These are phyloP conservation scores for Saccharomycopsis sp. DNA, from an alignment of 805 yeast genomes.

Conservation along the genomic window DNA sequence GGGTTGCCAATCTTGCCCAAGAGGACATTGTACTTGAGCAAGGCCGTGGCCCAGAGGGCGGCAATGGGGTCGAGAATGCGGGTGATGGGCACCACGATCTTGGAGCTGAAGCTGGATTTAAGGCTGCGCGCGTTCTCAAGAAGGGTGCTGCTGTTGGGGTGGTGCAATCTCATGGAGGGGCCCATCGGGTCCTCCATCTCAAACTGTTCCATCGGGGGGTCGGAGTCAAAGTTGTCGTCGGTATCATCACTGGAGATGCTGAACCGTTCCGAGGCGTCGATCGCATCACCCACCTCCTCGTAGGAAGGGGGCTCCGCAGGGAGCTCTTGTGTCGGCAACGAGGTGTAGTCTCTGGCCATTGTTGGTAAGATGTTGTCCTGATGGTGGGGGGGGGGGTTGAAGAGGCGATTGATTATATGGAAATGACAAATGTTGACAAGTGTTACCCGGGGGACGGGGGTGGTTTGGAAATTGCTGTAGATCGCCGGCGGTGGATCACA, in stretches of 20 bases:
- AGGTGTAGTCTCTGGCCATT: neutral
- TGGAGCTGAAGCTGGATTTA: constrained; percentile 24
- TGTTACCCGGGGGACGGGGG: no score
- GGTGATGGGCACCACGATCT: constrained; percentile 32
- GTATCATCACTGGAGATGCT: neutral
- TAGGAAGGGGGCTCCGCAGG: neutral
- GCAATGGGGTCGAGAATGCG: constrained; percentile 41
- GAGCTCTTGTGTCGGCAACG: no score
- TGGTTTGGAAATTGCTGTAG: no score
- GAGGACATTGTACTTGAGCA: constrained; percentile 43
- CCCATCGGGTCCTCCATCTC: constrained; percentile 35
- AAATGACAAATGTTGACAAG: no score
- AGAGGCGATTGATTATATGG: no score
- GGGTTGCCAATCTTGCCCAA: constrained; percentile 27
- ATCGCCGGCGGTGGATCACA: no score
- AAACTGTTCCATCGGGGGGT: constrained; percentile 27
- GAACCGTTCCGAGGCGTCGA: neutral
- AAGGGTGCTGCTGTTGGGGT: no score
- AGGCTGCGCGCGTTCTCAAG: constrained; percentile 1
- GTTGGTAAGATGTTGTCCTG: no score
- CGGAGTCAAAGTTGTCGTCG: constrained; percentile 8
- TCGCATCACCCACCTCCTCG: neutral
- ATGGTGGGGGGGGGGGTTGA: no score
- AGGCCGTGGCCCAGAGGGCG: constrained; percentile 27
- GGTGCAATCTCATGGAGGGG: neutral